Evolutionary conservation across 108 stramenopile genomes (phyloP).

Genomic region (Schizochytrium sp.): DNA sequence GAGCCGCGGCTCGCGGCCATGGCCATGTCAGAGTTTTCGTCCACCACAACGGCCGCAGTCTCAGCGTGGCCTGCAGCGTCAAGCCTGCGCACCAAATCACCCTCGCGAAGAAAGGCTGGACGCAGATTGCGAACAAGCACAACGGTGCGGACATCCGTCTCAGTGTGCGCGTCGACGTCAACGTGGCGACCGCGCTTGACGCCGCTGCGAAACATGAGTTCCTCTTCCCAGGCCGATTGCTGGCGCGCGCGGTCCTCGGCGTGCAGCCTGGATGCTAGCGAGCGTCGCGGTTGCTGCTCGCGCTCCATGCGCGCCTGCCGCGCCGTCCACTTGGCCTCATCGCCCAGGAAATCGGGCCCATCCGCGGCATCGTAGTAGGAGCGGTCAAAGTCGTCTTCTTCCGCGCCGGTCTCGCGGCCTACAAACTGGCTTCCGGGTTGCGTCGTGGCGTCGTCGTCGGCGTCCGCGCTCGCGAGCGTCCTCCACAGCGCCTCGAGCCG

Average conservation of each 20-base stretch:
- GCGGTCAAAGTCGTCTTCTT: slow-evolving; percentile 73
- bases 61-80: neutral
- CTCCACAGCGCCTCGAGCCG: neutral
- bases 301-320: slow-evolving; percentile 67
- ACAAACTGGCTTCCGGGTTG: neutral
- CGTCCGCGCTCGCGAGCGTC: no score
- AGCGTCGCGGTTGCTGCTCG: slow-evolving; percentile 22
- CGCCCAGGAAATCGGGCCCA: slow-evolving; percentile 68
- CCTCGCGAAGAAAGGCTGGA: neutral
- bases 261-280: neutral
- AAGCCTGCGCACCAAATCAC: slow-evolving; percentile 72
- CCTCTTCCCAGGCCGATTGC: slow-evolving; percentile 3
- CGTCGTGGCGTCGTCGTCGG: neutral
- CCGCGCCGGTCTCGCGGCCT: neutral
- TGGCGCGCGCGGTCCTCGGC: neutral
- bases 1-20: slow-evolving; percentile 79
- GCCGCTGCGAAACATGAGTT: neutral
- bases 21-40: slow-evolving; percentile 79
- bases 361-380: slow-evolving; percentile 81
- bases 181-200: neutral
- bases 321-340: slow-evolving; percentile 59
- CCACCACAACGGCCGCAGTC: slow-evolving; percentile 9
- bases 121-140: slow-evolving; percentile 57
- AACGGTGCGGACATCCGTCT: slow-evolving; percentile 76
- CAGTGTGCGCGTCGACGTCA: slow-evolving; percentile 43